Percentiles rank a stretch among this genome's conserved stretches.
Conservation (phyloP, 306 rosid genomes). For the Quercus dentata region DNA sequence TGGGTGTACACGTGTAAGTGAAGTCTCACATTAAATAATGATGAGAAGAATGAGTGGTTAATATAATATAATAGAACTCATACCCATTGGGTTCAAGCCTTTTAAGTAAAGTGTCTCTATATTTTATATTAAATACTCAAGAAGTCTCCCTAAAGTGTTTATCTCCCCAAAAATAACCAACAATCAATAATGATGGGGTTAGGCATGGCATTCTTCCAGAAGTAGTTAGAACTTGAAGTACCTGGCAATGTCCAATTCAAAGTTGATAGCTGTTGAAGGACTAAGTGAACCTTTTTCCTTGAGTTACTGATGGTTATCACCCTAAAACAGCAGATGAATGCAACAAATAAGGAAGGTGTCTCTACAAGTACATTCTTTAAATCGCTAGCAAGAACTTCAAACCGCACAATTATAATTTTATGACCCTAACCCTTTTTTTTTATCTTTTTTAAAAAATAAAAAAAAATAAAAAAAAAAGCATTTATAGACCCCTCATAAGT, state of each 20-base stretch:
- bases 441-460: too few relatives aligned
- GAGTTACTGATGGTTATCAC: conserved; percentile 88
- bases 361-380: conserved; percentile 15
- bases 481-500: conserved; percentile 79
- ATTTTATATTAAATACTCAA: too few relatives aligned
- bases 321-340: conserved; percentile 46
- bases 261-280: conserved; percentile 67
- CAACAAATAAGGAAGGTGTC: conserved; percentile 13
- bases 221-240: conserved; percentile 16
- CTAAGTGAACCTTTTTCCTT: conserved; percentile 79
- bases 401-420: not conserved
- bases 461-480: not conserved
- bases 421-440: too few relatives aligned
- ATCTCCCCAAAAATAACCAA: not conserved
- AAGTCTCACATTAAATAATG: too few relatives aligned
- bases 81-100: too few relatives aligned
- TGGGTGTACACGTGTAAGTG: too few relatives aligned
- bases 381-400: conserved; percentile 9
- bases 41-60: too few relatives aligned
- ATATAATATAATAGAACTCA: too few relatives aligned
- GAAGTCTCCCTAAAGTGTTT: too few relatives aligned
- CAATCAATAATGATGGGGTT: not conserved
- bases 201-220: conserved; percentile 3
- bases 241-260: conserved; percentile 89
- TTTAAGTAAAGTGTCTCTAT: too few relatives aligned